These are phyloP conservation scores for Curvularia verruculosa DNA, from an alignment of 2,329 filamentous ascomycete genomes.

Conservation along the genomic window DNA sequence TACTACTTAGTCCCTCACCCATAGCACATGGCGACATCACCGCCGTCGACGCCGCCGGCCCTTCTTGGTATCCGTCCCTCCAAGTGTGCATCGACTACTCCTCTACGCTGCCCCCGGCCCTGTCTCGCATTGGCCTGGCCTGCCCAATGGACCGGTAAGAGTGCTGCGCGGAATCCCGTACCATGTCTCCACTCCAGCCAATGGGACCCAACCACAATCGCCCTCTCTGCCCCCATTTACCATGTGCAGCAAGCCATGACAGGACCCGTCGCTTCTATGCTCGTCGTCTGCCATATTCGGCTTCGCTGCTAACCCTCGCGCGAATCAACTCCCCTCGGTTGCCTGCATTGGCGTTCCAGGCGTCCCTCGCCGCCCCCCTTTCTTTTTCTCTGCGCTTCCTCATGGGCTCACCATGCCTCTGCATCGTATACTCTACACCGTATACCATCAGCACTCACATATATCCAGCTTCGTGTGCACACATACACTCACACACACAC, in stretches of 20 bases:
- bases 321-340: background rate
- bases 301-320: background rate
- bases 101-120: background rate
- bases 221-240: slow-evolving; percentile 5
- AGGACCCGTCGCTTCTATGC: slow-evolving; percentile 16
- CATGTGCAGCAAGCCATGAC: slow-evolving; percentile 8
- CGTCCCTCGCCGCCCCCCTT: background rate
- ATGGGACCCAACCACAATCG: slow-evolving; percentile 4
- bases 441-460: slow-evolving; percentile 14
- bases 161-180: slow-evolving; percentile 15
- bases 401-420: background rate
- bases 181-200: slow-evolving; percentile 15
- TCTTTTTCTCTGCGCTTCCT: background rate
- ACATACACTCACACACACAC: too few species aligned
- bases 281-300: slow-evolving; percentile 13
- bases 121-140: slow-evolving; percentile 8
- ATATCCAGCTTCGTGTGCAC: too few species aligned
- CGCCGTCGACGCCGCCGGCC: background rate
- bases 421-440: background rate
- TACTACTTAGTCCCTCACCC: background rate
- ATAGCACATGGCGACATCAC: background rate
- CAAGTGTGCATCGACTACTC: too few species aligned
- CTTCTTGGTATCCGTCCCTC: background rate
- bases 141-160: slow-evolving; percentile 15
- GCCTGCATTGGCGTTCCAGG: background rate